Conservation (phyloP, 352 stramenopile genomes). For the Discostella stelligera region DNA sequence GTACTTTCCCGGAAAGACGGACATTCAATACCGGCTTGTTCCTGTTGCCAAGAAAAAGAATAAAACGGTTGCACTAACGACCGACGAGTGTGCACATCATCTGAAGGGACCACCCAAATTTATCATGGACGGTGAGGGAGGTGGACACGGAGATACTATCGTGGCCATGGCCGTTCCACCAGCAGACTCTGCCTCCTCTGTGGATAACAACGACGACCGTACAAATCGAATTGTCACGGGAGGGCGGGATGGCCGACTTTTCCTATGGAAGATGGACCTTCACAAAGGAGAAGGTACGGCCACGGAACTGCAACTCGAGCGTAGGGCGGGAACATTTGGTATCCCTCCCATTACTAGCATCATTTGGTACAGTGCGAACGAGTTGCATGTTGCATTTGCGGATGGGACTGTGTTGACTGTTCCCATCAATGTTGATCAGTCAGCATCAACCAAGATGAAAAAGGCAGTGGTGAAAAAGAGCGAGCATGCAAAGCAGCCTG, state of each 20-base stretch:
- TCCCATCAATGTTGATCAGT: constrained; percentile 4
- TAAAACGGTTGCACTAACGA: constrained; percentile 1
- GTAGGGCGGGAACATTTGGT: neutral
- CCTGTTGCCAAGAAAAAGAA: neutral
- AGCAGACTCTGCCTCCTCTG: no score
- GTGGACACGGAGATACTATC: constrained; percentile 61
- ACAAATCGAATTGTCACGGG: constrained; percentile 45
- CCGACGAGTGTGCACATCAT: constrained; percentile 2
- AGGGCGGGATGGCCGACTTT: constrained; percentile 56
- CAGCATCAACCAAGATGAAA: neutral
- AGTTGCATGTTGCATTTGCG: constrained; percentile 48
- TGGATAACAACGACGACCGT: neutral
- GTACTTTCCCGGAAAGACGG: constrained; percentile 45
- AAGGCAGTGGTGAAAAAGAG: neutral
- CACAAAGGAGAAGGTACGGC: neutral
- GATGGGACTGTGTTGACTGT: constrained; percentile 41
- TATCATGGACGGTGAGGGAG: constrained; percentile 24
- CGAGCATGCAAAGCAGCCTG: neutral
- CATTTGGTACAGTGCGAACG: constrained; percentile 27
- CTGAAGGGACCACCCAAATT: constrained; percentile 36
- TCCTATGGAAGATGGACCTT: constrained; percentile 57
- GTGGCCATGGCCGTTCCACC: constrained; percentile 47
- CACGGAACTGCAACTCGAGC: constrained; percentile 2
- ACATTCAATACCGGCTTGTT: constrained; percentile 44
- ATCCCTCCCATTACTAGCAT: constrained; percentile 42